Evolutionary conservation across 2,329 filamentous ascomycete species (phyloP).

Genomic region (Trichoderma atroviride): DNA sequence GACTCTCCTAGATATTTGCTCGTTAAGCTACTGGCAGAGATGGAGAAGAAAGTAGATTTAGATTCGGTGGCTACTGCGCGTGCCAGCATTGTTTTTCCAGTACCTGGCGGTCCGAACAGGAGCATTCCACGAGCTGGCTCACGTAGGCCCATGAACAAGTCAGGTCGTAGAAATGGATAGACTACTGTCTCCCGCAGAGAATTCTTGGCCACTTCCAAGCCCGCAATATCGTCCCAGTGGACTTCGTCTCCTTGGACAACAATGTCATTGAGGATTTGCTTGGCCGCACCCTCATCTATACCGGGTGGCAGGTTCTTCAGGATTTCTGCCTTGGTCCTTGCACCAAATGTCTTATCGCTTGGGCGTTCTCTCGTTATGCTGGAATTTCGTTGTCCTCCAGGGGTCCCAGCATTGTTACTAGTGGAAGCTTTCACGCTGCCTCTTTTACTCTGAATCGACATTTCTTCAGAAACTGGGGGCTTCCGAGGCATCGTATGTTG

Average conservation of each 20-base stretch:
- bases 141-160: constrained; percentile 91
- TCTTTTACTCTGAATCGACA: background rate
- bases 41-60: constrained; percentile 93
- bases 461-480: background rate
- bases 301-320: constrained; percentile 80
- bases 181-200: constrained; percentile 95
- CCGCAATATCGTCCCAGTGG: constrained; percentile 91
- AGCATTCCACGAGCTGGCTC: constrained; percentile 95
- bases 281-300: constrained; percentile 79
- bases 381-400: constrained; percentile 5
- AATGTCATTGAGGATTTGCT: constrained; percentile 94
- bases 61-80: constrained; percentile 91
- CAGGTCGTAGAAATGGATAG: constrained; percentile 92
- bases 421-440: background rate
- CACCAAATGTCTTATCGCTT: constrained; percentile 56
- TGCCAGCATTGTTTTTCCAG: constrained; percentile 97
- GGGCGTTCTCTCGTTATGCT: constrained; percentile 27
- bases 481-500: background rate
- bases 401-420: background rate
- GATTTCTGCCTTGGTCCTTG: constrained; percentile 61
- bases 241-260: constrained; percentile 94
- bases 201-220: constrained; percentile 85
- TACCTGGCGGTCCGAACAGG: constrained; percentile 94
- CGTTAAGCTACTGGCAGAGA: constrained; percentile 90
- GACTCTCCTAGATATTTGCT: constrained; percentile 96